These are phyloP conservation scores for Priceomyces melissophilus DNA, from an alignment of 805 yeast species.

Conservation along the genomic window DNA sequence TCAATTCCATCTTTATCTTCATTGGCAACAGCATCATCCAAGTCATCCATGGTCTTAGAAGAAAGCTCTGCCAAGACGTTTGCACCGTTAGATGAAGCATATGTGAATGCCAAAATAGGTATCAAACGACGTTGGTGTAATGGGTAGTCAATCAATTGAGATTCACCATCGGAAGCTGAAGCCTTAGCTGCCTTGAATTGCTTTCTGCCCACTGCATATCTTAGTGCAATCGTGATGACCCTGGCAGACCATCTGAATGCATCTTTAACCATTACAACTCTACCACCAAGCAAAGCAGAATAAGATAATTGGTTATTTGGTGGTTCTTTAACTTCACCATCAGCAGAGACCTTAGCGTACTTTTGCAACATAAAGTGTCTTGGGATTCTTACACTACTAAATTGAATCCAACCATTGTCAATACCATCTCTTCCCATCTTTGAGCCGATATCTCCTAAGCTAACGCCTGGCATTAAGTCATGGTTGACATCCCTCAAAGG, in stretches of 20 bases:
- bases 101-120: slow-evolving; percentile 73
- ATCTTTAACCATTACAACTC: slow-evolving; percentile 84
- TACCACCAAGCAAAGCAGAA: slow-evolving; percentile 79
- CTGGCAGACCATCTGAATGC: slow-evolving; percentile 75
- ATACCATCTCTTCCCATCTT: slow-evolving; percentile 95
- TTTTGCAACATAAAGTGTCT: slow-evolving; percentile 74
- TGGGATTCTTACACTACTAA: slow-evolving; percentile 75
- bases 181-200: slow-evolving; percentile 57
- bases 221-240: slow-evolving; percentile 72
- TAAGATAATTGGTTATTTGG: slow-evolving; percentile 84
- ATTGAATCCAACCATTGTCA: slow-evolving; percentile 94
- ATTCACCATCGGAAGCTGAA: slow-evolving; percentile 41
- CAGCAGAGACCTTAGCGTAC: slow-evolving; percentile 61
- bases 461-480: slow-evolving; percentile 68
- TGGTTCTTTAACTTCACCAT: slow-evolving; percentile 67
- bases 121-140: slow-evolving; percentile 81
- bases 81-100: slow-evolving; percentile 69
- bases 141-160: slow-evolving; percentile 76
- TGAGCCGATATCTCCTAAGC: slow-evolving; percentile 86
- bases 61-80: slow-evolving; percentile 55
- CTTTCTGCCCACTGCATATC: slow-evolving; percentile 83
- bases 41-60: slow-evolving; percentile 44
- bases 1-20: slow-evolving; percentile 44
- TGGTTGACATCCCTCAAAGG: slow-evolving; percentile 75
- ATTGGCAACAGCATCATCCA: slow-evolving; percentile 51